Percentiles rank a stretch among this genome's conserved stretches.
phyloP scores from a whole-genome alignment of 2,329 filamentous ascomycete species.

The Trichothecium sympodiale region DNA sequence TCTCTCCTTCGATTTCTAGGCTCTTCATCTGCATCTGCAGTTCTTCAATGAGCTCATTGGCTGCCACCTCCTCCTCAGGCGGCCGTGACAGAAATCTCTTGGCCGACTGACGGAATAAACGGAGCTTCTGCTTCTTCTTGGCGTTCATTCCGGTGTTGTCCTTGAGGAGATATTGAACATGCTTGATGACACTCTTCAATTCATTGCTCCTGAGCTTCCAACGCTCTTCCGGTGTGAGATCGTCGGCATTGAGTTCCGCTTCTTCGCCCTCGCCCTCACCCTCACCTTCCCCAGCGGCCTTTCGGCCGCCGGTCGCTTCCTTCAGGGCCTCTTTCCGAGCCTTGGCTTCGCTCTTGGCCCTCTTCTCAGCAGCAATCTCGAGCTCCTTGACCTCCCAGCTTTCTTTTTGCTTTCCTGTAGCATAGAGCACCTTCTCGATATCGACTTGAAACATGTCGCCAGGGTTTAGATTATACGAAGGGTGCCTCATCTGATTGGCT shows the following conservation, averaged over 20 bases:
- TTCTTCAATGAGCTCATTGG: slow-evolving; percentile 18
- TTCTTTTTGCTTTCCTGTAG: slow-evolving; percentile 63
- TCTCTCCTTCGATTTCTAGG: slow-evolving; percentile 12
- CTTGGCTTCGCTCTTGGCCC: slow-evolving; percentile 14
- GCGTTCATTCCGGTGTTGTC: slow-evolving; percentile 1
- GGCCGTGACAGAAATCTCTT: slow-evolving; percentile 43
- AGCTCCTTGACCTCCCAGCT: slow-evolving; percentile 13
- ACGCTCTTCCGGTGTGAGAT: not conserved
- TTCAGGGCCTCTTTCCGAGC: slow-evolving; percentile 4
- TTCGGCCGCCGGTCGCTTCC: slow-evolving; percentile 10
- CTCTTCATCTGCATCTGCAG: slow-evolving; percentile 21
- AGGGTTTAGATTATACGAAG: slow-evolving; percentile 88
- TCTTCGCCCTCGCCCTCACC: slow-evolving; percentile 6
- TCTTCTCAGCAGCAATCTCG: slow-evolving; percentile 12
- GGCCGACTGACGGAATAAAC: slow-evolving; percentile 55
- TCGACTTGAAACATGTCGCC: slow-evolving; percentile 98
- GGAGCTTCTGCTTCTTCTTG: slow-evolving; percentile 51
- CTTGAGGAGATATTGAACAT: slow-evolving; percentile 2
- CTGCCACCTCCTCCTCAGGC: slow-evolving; percentile 16
- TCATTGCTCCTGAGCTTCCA: not conserved
- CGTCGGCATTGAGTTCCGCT: not conserved
- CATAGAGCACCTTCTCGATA: slow-evolving; percentile 75
- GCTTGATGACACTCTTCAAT: slow-evolving; percentile 1
- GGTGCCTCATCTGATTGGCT: slow-evolving; percentile 65
- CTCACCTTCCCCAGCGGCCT: slow-evolving; percentile 3